Evolutionary conservation across 2,329 filamentous ascomycete species (phyloP).

Genomic region (Diplocarpon mali): DNA sequence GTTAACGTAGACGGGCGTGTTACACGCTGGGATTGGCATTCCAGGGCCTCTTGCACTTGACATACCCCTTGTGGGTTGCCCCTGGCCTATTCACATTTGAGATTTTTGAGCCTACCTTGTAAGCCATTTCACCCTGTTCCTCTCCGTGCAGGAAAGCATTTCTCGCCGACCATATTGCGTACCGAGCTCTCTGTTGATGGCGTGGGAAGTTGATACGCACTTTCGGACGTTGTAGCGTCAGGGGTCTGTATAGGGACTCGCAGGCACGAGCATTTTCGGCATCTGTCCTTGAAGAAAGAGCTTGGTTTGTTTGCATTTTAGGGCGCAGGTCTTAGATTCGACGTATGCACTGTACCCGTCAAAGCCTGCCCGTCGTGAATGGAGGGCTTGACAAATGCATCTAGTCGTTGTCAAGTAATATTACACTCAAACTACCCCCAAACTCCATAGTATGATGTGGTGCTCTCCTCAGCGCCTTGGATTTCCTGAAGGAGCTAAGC

Average conservation of each 20-base stretch:
- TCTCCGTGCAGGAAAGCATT: neutral
- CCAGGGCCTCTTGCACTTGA: no score
- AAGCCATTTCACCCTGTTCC: neutral
- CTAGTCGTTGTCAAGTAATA: neutral
- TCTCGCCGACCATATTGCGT: slow-evolving; percentile 18
- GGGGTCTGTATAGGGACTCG: no score
- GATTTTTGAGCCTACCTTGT: neutral
- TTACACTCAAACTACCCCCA: slow-evolving; percentile 4
- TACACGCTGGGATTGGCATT: no score
- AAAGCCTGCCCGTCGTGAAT: slow-evolving; percentile 5
- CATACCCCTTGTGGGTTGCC: no score
- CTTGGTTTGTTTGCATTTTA: slow-evolving; percentile 19
- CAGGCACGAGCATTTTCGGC: slow-evolving; percentile 7
- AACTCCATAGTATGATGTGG: slow-evolving; percentile 8
- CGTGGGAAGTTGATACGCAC: slow-evolving; percentile 3
- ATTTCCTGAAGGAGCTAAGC: slow-evolving; percentile 33
- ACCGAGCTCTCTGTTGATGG: slow-evolving; percentile 3
- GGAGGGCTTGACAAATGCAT: slow-evolving; percentile 4
- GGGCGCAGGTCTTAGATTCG: slow-evolving; percentile 16
- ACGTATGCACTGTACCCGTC: slow-evolving; percentile 8
- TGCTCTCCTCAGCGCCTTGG: slow-evolving; percentile 16
- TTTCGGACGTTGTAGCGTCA: slow-evolving; percentile 1
- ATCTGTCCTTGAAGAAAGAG: slow-evolving; percentile 6
- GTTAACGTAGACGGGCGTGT: neutral
- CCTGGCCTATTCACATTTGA: neutral